These are phyloP conservation scores for Lizonia empirigonia DNA, from an alignment of 2,329 filamentous ascomycete species.

Conservation along the genomic window DNA sequence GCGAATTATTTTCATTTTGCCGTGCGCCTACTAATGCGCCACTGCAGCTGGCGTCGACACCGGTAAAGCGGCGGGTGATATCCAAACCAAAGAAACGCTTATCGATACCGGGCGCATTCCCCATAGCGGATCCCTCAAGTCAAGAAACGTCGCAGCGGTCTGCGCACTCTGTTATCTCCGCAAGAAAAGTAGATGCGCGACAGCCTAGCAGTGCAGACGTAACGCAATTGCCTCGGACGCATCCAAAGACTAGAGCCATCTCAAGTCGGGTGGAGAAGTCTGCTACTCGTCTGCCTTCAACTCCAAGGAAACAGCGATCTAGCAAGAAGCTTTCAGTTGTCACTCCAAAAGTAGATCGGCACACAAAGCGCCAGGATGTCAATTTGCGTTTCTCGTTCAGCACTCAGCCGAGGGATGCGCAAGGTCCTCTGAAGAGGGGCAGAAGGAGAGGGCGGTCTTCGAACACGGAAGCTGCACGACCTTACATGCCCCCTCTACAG, in stretches of 20 bases:
- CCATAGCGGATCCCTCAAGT: conserved; percentile 8
- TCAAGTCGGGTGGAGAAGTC: conserved; percentile 10
- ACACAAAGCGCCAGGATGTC: conserved; percentile 12
- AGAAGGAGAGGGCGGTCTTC: conserved; percentile 11
- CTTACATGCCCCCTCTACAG: background rate
- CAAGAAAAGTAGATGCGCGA: conserved; percentile 1
- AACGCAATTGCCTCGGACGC: background rate
- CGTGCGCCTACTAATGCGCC: conserved; percentile 8
- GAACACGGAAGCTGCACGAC: background rate
- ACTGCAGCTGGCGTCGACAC: conserved; percentile 11
- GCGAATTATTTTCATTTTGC: background rate
- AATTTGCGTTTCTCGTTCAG: conserved; percentile 27
- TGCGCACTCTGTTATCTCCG: conserved; percentile 15
- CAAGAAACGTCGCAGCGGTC: conserved; percentile 14
- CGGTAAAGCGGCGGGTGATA: conserved; percentile 9
- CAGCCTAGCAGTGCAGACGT: background rate
- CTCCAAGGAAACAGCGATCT: conserved; percentile 4
- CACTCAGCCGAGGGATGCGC: background rate
- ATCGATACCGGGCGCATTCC: conserved; percentile 21
- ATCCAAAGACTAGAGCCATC: background rate
- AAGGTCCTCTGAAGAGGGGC: conserved; percentile 12
- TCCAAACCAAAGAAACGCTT: conserved; percentile 18
- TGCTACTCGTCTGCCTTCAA: conserved; percentile 4
- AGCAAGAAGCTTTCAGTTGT: conserved; percentile 9
- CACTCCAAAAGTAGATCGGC: conserved; percentile 7